Base-by-base conservation (phyloP, 495 filamentous ascomycete genomes). In the Parathielavia hyrcaniae region DNA sequence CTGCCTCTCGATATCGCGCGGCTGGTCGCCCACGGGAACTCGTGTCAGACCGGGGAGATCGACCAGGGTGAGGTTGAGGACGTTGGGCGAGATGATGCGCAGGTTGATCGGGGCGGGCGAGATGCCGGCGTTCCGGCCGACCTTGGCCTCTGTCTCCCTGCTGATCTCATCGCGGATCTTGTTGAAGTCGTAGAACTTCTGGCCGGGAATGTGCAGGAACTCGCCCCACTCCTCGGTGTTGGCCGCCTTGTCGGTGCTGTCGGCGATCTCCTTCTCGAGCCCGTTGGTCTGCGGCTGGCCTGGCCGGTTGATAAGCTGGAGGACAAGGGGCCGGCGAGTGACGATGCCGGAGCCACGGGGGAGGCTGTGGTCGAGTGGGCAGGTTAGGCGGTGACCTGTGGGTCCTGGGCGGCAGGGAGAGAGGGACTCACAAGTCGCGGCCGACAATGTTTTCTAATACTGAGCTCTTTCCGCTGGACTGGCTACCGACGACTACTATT, bases 381-480 rank as follows among this genome's bases (percentile, higher is more conserved):
- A 35, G 39, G 58, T 64, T 45, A 64, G 63, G 53, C 22, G 45
- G 45, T 50, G 54, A 47, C n/a, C 1, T 2, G 17, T 12, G 13
- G 12, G 7, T 7, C 10, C 13, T 8, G 50, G 58, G 45, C 30
- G 50, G 39, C 48, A 36, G 50, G 51, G 43, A 41, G 43, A 41
- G 38, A 55, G 38, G 71, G 88, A 73, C 81, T 55, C 53, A 97
- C 95, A 99, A 97, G 76, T 99, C 93, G 76, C 95, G 82, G 39
- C 95, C 95, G 41, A 99, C 95, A 65, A 99, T 99, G 68, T 99
- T 99, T 76, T 99, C 95, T 67, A 99, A 74, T 64, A 99, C 95
- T n/a, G 93, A 97, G 79, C 91, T 97, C 85, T 99, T 99, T 70
- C 95, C 95, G 72, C 91, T 96, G 13, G 95, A 97, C 78, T 99